phyloP scores from a whole-genome alignment of 2,329 filamentous ascomycete genomes.

The Hypocrella siamensis region DNA sequence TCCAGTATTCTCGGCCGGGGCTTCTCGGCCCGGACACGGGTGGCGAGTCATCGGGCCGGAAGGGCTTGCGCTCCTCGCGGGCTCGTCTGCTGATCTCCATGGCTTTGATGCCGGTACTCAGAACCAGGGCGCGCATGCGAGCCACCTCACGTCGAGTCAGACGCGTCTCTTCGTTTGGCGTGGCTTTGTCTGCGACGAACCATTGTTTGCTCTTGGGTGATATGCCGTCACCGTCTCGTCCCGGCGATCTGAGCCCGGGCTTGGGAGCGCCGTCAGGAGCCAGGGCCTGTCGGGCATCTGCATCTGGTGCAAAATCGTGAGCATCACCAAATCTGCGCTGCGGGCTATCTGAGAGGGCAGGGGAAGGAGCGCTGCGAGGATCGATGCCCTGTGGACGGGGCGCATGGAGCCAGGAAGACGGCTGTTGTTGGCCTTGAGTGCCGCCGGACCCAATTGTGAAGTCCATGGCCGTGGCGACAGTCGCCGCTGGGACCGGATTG shows the following conservation, averaged over 20 bases:
- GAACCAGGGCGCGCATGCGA: conserved; percentile 58
- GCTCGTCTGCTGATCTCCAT: conserved; percentile 60
- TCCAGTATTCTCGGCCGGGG: conserved; percentile 18
- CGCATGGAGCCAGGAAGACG: conserved; percentile 27
- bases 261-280: conserved; percentile 20
- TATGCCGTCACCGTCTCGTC: conserved; percentile 8
- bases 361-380: conserved; percentile 22
- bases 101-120: conserved; percentile 82
- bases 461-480: conserved; percentile 6
- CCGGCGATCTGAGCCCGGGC: conserved; percentile 13
- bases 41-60: conserved; percentile 8
- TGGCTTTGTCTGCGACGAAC: conserved; percentile 31
- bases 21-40: conserved; percentile 9
- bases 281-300: conserved; percentile 19
- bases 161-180: conserved; percentile 16
- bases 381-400: conserved; percentile 35
- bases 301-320: conserved; percentile 23
- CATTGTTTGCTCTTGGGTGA: conserved; percentile 24
- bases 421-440: conserved; percentile 17
- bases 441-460: conserved; percentile 3
- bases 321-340: conserved; percentile 10
- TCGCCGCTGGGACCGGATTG: conserved; percentile 9
- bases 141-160: conserved; percentile 61
- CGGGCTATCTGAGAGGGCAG: conserved; percentile 14
- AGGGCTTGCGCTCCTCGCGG: conserved; percentile 26